Percentiles rank a stretch among this genome's conserved stretches.
These are phyloP conservation scores for Paracorniculantispora psalliotae DNA, from an alignment of 2,329 filamentous ascomycete genomes.

Conservation along the genomic window DNA sequence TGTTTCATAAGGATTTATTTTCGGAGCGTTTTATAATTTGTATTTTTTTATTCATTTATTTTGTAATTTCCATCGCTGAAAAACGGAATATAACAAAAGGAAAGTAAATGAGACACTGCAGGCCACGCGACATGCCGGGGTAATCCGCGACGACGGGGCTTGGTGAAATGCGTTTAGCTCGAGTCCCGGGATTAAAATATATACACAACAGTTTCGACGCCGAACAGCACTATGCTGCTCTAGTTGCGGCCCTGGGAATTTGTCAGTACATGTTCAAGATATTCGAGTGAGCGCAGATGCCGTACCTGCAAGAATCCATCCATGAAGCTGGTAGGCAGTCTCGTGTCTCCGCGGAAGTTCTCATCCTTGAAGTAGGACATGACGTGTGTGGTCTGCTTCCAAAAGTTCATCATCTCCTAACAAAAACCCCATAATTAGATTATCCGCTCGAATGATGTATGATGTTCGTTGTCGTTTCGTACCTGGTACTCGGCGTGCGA, in stretches of 20 bases:
- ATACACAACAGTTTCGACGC: slow-evolving; percentile 24
- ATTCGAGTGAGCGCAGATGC: background rate
- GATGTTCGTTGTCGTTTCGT: slow-evolving; percentile 23
- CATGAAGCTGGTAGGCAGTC: slow-evolving; percentile 86
- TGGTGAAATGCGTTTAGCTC: slow-evolving; percentile 8
- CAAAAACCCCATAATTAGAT: background rate
- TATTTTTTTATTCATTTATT: background rate
- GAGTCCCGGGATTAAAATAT: slow-evolving; percentile 27
- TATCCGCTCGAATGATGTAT: background rate
- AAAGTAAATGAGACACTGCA: slow-evolving; percentile 5
- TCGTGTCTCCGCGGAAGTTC: slow-evolving; percentile 67
- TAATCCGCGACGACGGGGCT: background rate
- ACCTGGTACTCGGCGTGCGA: slow-evolving; percentile 95
- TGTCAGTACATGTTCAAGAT: slow-evolving; percentile 18
- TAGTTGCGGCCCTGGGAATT: slow-evolving; percentile 51
- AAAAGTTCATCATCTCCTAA: slow-evolving; percentile 98
- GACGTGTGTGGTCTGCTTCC: slow-evolving; percentile 93
- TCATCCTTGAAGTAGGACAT: slow-evolving; percentile 96
- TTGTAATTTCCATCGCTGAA: background rate
- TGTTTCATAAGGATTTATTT: background rate
- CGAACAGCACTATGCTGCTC: slow-evolving; percentile 24
- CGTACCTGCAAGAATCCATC: slow-evolving; percentile 88
- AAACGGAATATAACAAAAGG: background rate
- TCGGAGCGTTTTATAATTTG: slow-evolving; percentile 4
- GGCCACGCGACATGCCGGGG: background rate